phyloP scores from a whole-genome alignment of 164 flowering plant genomes.

The Nymphaea thermarum region DNA sequence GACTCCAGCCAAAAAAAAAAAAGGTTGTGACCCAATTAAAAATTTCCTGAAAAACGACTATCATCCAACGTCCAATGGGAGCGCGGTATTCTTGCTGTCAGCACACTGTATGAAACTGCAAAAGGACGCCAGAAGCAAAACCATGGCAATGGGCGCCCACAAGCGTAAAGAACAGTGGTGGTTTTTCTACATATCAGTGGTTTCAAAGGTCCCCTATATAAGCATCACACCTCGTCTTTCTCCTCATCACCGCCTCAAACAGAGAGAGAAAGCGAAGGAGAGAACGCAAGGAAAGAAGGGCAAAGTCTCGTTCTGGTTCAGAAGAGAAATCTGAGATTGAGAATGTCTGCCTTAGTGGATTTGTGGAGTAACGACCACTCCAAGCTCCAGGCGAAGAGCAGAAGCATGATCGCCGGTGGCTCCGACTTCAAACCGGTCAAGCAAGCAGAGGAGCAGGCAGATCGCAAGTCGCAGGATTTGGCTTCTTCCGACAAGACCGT shows the following conservation, averaged over 20 bases:
- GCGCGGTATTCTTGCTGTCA: too few species aligned
- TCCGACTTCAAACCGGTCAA: constrained; percentile 9
- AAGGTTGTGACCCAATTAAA: too few species aligned
- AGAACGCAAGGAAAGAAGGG: too few species aligned
- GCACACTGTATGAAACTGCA: too few species aligned
- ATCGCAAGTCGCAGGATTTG: neutral
- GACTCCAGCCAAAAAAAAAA: too few species aligned
- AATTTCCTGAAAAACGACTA: too few species aligned
- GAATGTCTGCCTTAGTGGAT: constrained; percentile 33
- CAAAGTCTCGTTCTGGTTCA: neutral
- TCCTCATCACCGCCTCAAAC: neutral
- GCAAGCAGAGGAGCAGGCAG: constrained; percentile 3
- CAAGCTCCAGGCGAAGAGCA: constrained; percentile 22
- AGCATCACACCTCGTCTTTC: neutral
- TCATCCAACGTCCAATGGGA: too few species aligned
- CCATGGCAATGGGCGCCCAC: neutral
- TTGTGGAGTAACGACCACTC: constrained; percentile 24
- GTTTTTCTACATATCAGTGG: neutral
- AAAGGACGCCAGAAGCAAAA: too few species aligned
- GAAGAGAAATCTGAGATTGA: neutral
- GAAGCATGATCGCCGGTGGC: constrained; percentile 4
- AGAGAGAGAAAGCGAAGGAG: neutral
- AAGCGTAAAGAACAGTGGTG: neutral
- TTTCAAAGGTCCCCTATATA: neutral
- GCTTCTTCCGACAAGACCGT: constrained; percentile 1